Conservation (phyloP, 2,329 filamentous ascomycete genomes). For the Colletotrichum siamense region DNA sequence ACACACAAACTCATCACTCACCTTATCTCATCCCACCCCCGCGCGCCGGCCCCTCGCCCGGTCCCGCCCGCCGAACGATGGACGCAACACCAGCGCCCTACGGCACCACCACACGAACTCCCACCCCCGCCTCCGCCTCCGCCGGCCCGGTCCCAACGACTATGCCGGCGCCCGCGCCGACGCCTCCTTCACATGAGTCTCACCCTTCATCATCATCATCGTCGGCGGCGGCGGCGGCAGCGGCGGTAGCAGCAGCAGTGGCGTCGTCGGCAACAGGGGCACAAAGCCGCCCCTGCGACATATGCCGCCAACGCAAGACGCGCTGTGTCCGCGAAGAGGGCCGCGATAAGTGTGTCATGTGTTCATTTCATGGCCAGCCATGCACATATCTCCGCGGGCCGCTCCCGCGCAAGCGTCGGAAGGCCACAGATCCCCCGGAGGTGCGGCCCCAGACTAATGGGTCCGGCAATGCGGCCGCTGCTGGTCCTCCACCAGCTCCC, state of each 20-base stretch:
- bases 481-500: constrained; percentile 1
- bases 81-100: constrained; percentile 11
- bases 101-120: background rate
- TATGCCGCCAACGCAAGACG: constrained; percentile 69
- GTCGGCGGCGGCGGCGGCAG: background rate
- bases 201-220: background rate
- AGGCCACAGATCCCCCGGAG: constrained; percentile 27
- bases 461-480: background rate
- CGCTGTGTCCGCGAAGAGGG: constrained; percentile 69
- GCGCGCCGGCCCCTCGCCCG: constrained; percentile 2
- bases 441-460: constrained; percentile 21
- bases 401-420: constrained; percentile 34
- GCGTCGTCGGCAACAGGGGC: background rate
- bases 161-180: background rate
- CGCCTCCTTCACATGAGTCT: background rate
- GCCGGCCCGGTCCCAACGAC: constrained; percentile 1
- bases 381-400: constrained; percentile 65
- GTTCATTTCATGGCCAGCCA: constrained; percentile 70
- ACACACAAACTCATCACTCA: background rate
- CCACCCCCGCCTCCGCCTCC: background rate
- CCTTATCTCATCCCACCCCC: background rate
- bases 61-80: constrained; percentile 12
- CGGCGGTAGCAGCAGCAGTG: background rate
- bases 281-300: constrained; percentile 60
- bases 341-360: constrained; percentile 65